A percentile compares a stretch with the other conserved stretches of the same genome.
Conservation (phyloP, 805 yeast genomes). For the Candida pseudoglaebosa region DNA sequence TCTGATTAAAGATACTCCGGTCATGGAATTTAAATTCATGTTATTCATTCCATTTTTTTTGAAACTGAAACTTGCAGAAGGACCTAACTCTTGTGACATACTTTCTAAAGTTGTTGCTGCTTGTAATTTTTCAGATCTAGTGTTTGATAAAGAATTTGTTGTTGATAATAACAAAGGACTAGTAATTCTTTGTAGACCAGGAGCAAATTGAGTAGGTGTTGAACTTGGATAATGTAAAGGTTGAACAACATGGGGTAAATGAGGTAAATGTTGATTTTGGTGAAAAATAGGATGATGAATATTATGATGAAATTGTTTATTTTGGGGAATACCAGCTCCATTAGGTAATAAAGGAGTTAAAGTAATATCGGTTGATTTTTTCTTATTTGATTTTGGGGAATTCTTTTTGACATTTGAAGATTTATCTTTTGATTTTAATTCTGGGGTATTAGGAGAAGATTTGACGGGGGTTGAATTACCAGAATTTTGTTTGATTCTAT, state of each 20-base stretch:
- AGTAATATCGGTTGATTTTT: constrained; percentile 8
- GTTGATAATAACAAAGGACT: constrained; percentile 61
- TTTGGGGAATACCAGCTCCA: background rate
- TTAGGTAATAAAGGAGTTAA: constrained; percentile 25
- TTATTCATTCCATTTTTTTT: constrained; percentile 8
- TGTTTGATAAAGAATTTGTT: constrained; percentile 40
- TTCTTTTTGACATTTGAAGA: constrained; percentile 14
- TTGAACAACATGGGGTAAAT: constrained; percentile 13
- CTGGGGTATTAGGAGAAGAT: constrained; percentile 54
- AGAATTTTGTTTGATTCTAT: constrained; percentile 61
- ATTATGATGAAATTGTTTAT: background rate
- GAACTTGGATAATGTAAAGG: constrained; percentile 64
- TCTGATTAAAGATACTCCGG: constrained; percentile 27
- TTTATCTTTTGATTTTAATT: constrained; percentile 48
- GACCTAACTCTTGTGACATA: constrained; percentile 42
- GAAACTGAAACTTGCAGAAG: constrained; percentile 37
- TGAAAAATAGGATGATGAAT: constrained; percentile 9
- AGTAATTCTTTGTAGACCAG: constrained; percentile 58
- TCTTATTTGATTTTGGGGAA: constrained; percentile 20
- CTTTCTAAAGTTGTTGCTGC: constrained; percentile 45
- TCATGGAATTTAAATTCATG: background rate
- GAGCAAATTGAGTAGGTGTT: constrained; percentile 68
- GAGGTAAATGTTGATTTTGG: constrained; percentile 19
- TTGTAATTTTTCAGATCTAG: constrained; percentile 27
- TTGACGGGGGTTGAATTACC: constrained; percentile 17